phyloP scores from a whole-genome alignment of 352 stramenopile species.

The Globisporangium splendens region DNA sequence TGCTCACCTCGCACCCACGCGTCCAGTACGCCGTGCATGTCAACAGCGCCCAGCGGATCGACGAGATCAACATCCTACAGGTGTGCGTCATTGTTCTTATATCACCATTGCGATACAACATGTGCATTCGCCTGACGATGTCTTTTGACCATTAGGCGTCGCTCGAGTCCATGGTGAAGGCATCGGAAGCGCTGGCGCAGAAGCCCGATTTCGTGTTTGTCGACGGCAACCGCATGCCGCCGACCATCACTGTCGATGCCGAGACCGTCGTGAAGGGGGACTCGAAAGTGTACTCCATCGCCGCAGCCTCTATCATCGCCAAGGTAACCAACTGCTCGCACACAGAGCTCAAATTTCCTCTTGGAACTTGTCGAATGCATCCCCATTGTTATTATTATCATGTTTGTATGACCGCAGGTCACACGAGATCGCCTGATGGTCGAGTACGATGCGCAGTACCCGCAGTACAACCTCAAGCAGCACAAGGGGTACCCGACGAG shows the following conservation, averaged over 20 bases:
- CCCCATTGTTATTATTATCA: no score
- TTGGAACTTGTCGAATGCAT: no score
- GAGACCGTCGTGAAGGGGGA: constrained; percentile 95
- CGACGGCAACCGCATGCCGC: constrained; percentile 95
- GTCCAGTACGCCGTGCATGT: constrained; percentile 89
- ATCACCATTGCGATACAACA: no score
- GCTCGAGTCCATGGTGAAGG: constrained; percentile 93
- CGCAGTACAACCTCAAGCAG: constrained; percentile 91
- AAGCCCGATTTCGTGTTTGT: constrained; percentile 89
- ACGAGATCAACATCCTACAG: constrained; percentile 99
- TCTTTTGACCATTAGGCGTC: constrained; percentile 61
- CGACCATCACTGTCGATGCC: constrained; percentile 78
- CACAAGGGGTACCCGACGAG: constrained; percentile 98
- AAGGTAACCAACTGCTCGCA: constrained; percentile 83
- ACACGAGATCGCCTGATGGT: constrained; percentile 97
- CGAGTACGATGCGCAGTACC: constrained; percentile 90
- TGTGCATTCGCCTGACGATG: not conserved
- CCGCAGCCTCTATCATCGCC: constrained; percentile 96
- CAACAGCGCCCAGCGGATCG: constrained; percentile 86
- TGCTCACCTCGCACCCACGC: constrained; percentile 70
- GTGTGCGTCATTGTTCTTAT: not conserved
- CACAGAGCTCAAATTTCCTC: not conserved
- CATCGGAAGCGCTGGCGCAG: constrained; percentile 58
- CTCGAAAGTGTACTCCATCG: constrained; percentile 94
- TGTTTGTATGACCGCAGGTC: constrained; percentile 44